Conservation (phyloP, 2,329 filamentous ascomycete species). For the Juglanconis oblonga region DNA sequence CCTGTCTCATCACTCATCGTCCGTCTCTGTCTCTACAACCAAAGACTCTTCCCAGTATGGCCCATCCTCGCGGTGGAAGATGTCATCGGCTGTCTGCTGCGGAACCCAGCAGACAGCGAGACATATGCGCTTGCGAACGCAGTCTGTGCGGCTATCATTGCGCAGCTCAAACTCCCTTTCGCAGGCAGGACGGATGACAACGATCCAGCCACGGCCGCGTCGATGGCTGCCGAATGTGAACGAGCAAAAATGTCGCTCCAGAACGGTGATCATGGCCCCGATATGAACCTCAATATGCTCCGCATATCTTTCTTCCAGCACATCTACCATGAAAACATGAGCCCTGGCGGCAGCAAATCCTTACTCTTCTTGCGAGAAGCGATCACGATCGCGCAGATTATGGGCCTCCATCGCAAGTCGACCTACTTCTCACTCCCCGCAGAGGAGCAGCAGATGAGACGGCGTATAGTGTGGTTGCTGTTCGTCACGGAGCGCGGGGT, state of each 20-base stretch:
- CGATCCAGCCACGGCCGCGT: constrained; percentile 29
- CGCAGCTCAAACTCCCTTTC: constrained; percentile 42
- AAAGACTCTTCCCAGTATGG: constrained; percentile 52
- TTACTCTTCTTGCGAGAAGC: constrained; percentile 48
- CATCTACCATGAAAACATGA: constrained; percentile 48
- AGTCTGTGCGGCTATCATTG: constrained; percentile 45
- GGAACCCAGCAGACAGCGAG: constrained; percentile 31
- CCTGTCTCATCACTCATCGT: constrained; percentile 25
- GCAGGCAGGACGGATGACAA: constrained; percentile 26
- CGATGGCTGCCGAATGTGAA: constrained; percentile 35
- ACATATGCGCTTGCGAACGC: constrained; percentile 41
- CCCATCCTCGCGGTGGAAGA: constrained; percentile 45
- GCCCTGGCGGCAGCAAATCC: constrained; percentile 43
- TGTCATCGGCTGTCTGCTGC: constrained; percentile 35
- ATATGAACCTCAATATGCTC: constrained; percentile 37
- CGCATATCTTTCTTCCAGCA: constrained; percentile 50
- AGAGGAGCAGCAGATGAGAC: constrained; percentile 41
- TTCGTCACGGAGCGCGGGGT: constrained; percentile 50
- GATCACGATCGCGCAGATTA: constrained; percentile 49
- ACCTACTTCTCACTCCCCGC: constrained; percentile 34
- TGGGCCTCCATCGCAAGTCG: constrained; percentile 42
- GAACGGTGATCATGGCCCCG: constrained; percentile 25
- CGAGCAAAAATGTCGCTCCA: constrained; percentile 24
- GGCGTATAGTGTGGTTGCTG: constrained; percentile 44
- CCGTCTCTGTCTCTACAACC: constrained; percentile 42